A percentile compares a stretch with the other conserved stretches of the same genome.
These are phyloP conservation scores for Thyridium curvatum DNA, from an alignment of 2,329 filamentous ascomycete species.

Conservation along the genomic window DNA sequence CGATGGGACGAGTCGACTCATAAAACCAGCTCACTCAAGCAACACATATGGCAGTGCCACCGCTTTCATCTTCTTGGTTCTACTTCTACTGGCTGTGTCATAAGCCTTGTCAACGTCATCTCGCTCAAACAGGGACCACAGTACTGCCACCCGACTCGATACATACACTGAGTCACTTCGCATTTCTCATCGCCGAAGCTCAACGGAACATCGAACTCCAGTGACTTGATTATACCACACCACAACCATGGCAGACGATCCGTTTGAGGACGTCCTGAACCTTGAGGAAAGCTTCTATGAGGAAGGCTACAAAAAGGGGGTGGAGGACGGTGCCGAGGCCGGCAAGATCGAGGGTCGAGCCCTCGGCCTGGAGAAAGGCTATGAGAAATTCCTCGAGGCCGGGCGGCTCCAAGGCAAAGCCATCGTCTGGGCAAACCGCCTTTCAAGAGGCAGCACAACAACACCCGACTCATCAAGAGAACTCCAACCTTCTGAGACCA, in stretches of 20 bases:
- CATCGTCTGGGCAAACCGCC: conserved; percentile 74
- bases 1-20: no score
- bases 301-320: conserved; percentile 72
- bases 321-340: conserved; percentile 66
- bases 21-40: no score
- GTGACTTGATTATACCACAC: no score
- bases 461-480: conserved; percentile 6
- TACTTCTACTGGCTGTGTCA: no score
- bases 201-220: no score
- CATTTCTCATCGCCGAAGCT: no score
- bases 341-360: conserved; percentile 84
- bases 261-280: conserved; percentile 51
- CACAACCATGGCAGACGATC: conserved; percentile 28
- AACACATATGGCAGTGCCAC: no score
- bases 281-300: conserved; percentile 69
- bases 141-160: no score
- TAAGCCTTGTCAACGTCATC: no score
- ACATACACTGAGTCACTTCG: no score
- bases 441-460: conserved; percentile 27
- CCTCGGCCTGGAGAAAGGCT: conserved; percentile 87
- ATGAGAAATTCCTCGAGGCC: conserved; percentile 82
- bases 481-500: neutral
- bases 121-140: no score
- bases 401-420: conserved; percentile 74
- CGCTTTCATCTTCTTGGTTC: no score